Base-by-base conservation (phyloP, 352 stramenopile species). In the Peronospora farinosa region DNA sequence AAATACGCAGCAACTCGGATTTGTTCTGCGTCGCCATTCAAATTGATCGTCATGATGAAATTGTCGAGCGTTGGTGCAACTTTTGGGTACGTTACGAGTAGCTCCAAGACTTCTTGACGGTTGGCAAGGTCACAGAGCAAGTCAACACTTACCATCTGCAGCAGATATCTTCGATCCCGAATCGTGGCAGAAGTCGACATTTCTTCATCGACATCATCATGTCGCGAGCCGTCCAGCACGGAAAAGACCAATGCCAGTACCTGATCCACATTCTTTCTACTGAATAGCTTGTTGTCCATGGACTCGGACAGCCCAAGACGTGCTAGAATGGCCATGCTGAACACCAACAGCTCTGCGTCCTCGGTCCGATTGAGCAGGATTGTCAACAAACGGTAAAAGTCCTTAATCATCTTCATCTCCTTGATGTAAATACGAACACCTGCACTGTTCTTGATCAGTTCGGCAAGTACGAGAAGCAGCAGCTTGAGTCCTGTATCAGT, bases 361-460 rank as follows among this genome's bases (percentile, higher is more conserved):
- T 90, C 78, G 0, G 81, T 90, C 51, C 72, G 82, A 38, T 89
- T 90, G 36, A 92, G 74, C 55, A 89, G 28, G 16, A 90, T 76
- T n/a, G 75, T 88, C 46, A 92, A 68, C 35, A 75, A 78, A 13
- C 81, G 78, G 45, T 90, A 89, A 21, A 89, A 77, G 31, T 88
- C 78, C 53, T 90, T 92, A 52, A 86, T 68, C 25, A 74, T 76
- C 41, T 76, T 83, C 57, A 85, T 80, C 51, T 92, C 81, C 32
- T 88, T 88, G 45, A 66, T 60, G 47, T 85, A 92, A 16, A 90
- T 79, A 15, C 73, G 71, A 23, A 90, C 77, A 7, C 81, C 81
- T 15, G 81, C 74, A 40, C 86, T 90, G 12, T 56, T 57, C 33
- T 84, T 78, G 51, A 89, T 62, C 66, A 85, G 68, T 50, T 86